Base-by-base conservation (phyloP, 768 basidiomycete genomes). In the Guyanaporus albipodus region DNA sequence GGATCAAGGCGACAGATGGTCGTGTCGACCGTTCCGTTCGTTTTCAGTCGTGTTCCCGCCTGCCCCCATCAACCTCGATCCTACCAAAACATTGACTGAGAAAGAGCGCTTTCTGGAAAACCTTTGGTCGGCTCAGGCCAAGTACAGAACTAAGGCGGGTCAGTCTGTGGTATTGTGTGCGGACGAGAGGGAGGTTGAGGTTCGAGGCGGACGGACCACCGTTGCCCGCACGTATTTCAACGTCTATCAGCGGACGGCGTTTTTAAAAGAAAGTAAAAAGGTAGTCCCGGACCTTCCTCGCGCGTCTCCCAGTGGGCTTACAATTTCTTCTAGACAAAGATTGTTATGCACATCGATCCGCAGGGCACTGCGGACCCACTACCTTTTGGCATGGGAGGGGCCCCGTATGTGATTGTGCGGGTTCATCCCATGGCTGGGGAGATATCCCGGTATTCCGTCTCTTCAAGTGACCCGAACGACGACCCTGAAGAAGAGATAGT, bases 101-200 rank as follows among this genome's bases (percentile, higher is more conserved):
- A 95, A 94, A 66, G 75, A 75, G 32, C 78, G 86, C 8, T 97
- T 97, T 61, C 67, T 97, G 26, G 83, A 91, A 54, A 92, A 91
- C 61, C 68, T 97, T 10, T 97, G 93, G 93, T 77, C 77, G 34
- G 83, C 83, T 19, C 93, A 97, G 62, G 91, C 91, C 8, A 80
- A 75, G 38, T 86, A 86, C 54, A 75, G 93, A 47, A 78, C 89
- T 2, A 79, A 80, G 42, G 67, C 74, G 8, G 86, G 85, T 0
- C 85, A 87, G 59, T 87, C 86, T 2, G 82, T 87, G 15, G 79
- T 85, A 9, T 69, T 91, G 12, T 73, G 76, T 51, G 75, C 86
- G 5, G 78, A 85, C 15, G 88, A 90, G 47, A 73, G 76, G 51
- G 87, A 91, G 61, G 85, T 94, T 3, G 86, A 91, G 60, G 77